Evolutionary conservation across 2,329 filamentous ascomycete species (phyloP).

Genomic region (Aspergillus ruber): DNA sequence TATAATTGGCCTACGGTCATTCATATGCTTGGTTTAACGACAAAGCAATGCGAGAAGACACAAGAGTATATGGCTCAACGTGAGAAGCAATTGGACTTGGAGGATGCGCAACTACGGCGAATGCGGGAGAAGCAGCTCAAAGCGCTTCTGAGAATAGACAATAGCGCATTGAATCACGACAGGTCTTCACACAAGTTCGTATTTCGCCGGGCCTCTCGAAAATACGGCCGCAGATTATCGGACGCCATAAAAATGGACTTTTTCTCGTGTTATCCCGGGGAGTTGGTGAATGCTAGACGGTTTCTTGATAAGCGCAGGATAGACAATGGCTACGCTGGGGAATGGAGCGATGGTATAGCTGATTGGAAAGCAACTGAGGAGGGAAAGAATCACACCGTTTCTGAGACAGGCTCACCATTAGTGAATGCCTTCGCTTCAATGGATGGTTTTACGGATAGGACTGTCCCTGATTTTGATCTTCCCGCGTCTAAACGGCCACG

Average conservation of each 20-base stretch:
- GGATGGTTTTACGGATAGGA: neutral
- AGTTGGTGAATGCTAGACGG: slow-evolving; percentile 25
- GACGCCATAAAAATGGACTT: slow-evolving; percentile 14
- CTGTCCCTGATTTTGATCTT: neutral
- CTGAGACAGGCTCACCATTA: neutral
- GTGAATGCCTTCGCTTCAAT: neutral
- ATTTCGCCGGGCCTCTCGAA: slow-evolving; percentile 19
- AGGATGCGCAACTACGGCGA: slow-evolving; percentile 21
- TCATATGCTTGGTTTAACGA: slow-evolving; percentile 19
- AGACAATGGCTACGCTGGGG: slow-evolving; percentile 23
- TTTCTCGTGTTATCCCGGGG: slow-evolving; percentile 22
- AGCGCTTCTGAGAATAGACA: slow-evolving; percentile 26
- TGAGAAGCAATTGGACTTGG: slow-evolving; percentile 21
- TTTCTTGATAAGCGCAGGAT: slow-evolving; percentile 26
- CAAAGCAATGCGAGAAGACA: slow-evolving; percentile 16
- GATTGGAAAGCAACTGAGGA: neutral
- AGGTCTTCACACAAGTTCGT: slow-evolving; percentile 21
- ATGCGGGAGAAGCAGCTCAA: slow-evolving; percentile 31
- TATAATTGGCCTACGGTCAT: slow-evolving; percentile 16
- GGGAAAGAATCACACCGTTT: neutral
- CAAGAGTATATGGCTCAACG: slow-evolving; percentile 10
- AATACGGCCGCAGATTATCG: slow-evolving; percentile 10
- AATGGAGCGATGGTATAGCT: slow-evolving; percentile 27
- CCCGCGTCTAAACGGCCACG: neutral
- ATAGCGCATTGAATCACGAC: slow-evolving; percentile 18